Evolutionary conservation across 495 filamentous ascomycete genomes (phyloP).

Genomic region (Emericellopsis terricola): DNA sequence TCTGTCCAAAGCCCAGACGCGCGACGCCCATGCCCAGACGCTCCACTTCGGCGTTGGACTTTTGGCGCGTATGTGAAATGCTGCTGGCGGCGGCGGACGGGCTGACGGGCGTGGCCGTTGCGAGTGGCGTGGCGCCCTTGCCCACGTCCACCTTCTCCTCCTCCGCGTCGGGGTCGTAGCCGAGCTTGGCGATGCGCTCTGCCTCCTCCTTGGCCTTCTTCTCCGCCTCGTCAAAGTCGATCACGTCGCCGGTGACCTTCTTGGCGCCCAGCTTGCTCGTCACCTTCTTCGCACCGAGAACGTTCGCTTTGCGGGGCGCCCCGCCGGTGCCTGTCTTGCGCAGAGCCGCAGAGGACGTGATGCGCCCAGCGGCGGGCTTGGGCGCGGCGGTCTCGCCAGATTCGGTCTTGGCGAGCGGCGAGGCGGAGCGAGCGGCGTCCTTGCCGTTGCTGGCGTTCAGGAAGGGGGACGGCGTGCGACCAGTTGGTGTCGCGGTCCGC

Average conservation of each 20-base stretch:
- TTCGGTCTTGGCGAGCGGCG: constrained; percentile 53
- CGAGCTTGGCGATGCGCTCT: constrained; percentile 89
- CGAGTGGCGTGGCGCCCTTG: constrained; percentile 34
- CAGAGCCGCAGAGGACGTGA: constrained; percentile 54
- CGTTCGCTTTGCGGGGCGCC: constrained; percentile 57
- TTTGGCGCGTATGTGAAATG: constrained; percentile 36
- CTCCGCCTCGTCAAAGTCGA: constrained; percentile 96
- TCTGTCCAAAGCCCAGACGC: constrained; percentile 79
- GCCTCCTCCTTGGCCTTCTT: constrained; percentile 95
- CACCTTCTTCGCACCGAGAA: constrained; percentile 76
- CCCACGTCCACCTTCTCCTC: constrained; percentile 33
- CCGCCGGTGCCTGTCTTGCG: constrained; percentile 45
- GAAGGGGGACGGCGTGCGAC: constrained; percentile 76
- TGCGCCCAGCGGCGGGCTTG: constrained; percentile 42
- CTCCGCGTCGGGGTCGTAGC: constrained; percentile 90
- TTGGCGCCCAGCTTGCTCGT: constrained; percentile 68
- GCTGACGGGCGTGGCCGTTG: constrained; percentile 57
- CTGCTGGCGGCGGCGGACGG: constrained; percentile 44
- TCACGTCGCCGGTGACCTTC: constrained; percentile 58
- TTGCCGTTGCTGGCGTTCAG: constrained; percentile 54
- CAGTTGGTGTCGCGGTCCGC: constrained; percentile 71
- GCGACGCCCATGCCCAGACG: constrained; percentile 80
- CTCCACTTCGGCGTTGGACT: constrained; percentile 56
- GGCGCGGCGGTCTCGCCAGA: constrained; percentile 17
- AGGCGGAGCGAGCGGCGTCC: constrained; percentile 54